Percentiles rank a stretch among this genome's conserved stretches.
Evolutionary conservation across 495 filamentous ascomycete species (phyloP).

Genomic region (Alectoria sarmentosa): DNA sequence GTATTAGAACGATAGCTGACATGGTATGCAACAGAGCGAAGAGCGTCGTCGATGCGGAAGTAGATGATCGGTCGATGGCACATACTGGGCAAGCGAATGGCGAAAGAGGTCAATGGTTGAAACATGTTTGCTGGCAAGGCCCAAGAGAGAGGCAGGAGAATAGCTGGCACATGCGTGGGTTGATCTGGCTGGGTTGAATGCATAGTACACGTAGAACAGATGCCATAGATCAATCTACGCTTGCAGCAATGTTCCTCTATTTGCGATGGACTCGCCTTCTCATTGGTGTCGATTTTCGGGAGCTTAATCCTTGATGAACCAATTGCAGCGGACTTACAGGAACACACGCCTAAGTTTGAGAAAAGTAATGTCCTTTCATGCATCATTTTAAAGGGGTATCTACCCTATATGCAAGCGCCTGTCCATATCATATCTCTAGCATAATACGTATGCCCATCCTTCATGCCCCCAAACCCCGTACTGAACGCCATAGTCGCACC

Average conservation of each 20-base stretch:
- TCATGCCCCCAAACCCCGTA: no score
- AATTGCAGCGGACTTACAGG: no score
- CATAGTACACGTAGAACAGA: slow-evolving; percentile 20
- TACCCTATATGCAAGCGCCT: no score
- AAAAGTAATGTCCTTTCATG: no score
- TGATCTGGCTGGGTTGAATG: slow-evolving; percentile 6
- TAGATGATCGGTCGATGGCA: slow-evolving; percentile 41
- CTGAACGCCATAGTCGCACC: no score
- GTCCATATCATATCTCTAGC: no score
- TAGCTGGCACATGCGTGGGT: slow-evolving; percentile 14
- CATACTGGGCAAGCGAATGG: slow-evolving; percentile 2
- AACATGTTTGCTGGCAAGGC: neutral
- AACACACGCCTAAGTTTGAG: no score
- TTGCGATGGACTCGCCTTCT: no score
- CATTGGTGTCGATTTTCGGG: no score
- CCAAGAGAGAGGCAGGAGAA: neutral
- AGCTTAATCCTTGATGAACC: no score
- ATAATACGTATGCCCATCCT: no score
- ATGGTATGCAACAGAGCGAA: slow-evolving; percentile 47
- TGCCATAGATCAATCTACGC: slow-evolving; percentile 15
- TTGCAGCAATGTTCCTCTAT: neutral
- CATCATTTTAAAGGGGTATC: no score
- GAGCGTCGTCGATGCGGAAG: slow-evolving; percentile 94
- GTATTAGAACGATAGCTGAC: slow-evolving; percentile 8
- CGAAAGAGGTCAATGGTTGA: neutral